phyloP scores from a whole-genome alignment of 73 alveolate species.

The Urostyla sp. region DNA sequence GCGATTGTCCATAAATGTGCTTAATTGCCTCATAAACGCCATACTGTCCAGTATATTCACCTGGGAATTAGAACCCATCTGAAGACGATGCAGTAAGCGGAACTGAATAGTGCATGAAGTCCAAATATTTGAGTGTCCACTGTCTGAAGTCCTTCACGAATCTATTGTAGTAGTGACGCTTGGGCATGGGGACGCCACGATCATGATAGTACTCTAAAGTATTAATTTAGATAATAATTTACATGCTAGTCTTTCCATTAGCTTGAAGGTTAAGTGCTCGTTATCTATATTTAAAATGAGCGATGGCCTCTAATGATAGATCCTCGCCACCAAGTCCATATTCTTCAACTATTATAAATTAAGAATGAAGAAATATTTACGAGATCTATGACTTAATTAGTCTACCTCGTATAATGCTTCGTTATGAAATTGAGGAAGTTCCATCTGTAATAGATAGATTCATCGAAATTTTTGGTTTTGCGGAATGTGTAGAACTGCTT shows the following conservation, averaged over 20 bases:
- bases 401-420: slow-evolving; percentile 51
- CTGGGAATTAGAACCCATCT: slow-evolving; percentile 68
- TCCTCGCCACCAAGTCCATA: slow-evolving; percentile 39
- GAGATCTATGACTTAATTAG: neutral
- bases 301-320: slow-evolving; percentile 60
- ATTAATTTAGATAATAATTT: neutral
- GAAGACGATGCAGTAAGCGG: slow-evolving; percentile 50
- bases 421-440: slow-evolving; percentile 48
- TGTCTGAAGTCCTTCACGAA: slow-evolving; percentile 63
- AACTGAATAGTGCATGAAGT: slow-evolving; percentile 55
- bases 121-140: slow-evolving; percentile 44
- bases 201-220: slow-evolving; percentile 39
- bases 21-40: slow-evolving; percentile 65
- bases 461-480: slow-evolving; percentile 46
- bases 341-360: slow-evolving; percentile 12
- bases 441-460: slow-evolving; percentile 24
- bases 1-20: slow-evolving; percentile 28
- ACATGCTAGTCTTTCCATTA: slow-evolving; percentile 28
- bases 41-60: slow-evolving; percentile 67
- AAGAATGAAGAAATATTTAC: neutral
- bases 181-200: slow-evolving; percentile 46
- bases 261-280: slow-evolving; percentile 60
- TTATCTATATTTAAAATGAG: slow-evolving; percentile 58
- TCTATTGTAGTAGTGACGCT: slow-evolving; percentile 62
- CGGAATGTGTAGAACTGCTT: slow-evolving; percentile 70